Evolutionary conservation across 805 yeast species (phyloP).

Genomic region (Pichia cabralensis): DNA sequence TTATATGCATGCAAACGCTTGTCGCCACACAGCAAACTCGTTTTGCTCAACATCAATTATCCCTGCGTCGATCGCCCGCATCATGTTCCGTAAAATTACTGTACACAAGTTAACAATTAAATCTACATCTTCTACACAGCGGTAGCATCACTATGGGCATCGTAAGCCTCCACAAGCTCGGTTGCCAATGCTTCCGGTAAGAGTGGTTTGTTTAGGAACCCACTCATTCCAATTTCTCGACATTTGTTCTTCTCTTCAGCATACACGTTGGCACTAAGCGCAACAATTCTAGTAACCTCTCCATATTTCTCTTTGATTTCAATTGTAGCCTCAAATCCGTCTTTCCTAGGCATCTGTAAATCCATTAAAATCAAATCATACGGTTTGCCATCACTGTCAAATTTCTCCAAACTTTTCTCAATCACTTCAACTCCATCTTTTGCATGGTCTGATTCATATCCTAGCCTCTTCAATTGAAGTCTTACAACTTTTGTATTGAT

Average conservation of each 20-base stretch:
- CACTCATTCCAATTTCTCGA: constrained; percentile 40
- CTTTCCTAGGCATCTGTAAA: constrained; percentile 29
- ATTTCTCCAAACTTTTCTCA: constrained; percentile 23
- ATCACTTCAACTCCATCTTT: constrained; percentile 40
- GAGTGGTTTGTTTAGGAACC: constrained; percentile 44
- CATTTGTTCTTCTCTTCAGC: constrained; percentile 42
- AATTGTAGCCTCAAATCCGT: constrained; percentile 42
- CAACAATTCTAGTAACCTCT: constrained; percentile 28
- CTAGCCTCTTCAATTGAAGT: constrained; percentile 38
- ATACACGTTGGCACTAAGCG: constrained; percentile 44
- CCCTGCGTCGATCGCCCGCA: neutral
- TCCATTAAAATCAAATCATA: constrained; percentile 51
- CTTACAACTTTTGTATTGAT: constrained; percentile 41
- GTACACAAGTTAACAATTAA: neutral
- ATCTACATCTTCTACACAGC: neutral
- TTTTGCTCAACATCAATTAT: too few species aligned
- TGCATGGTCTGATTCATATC: constrained; percentile 42
- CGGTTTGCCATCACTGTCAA: constrained; percentile 19
- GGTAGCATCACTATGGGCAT: too few species aligned
- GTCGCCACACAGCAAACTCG: too few species aligned
- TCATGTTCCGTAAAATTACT: neutral
- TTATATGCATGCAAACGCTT: too few species aligned
- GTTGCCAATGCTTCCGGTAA: constrained; percentile 34
- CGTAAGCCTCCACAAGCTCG: constrained; percentile 22
- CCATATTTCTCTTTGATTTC: constrained; percentile 28